phyloP scores from a whole-genome alignment of 306 rosid genomes.

The Gynostemma pentaphyllum region DNA sequence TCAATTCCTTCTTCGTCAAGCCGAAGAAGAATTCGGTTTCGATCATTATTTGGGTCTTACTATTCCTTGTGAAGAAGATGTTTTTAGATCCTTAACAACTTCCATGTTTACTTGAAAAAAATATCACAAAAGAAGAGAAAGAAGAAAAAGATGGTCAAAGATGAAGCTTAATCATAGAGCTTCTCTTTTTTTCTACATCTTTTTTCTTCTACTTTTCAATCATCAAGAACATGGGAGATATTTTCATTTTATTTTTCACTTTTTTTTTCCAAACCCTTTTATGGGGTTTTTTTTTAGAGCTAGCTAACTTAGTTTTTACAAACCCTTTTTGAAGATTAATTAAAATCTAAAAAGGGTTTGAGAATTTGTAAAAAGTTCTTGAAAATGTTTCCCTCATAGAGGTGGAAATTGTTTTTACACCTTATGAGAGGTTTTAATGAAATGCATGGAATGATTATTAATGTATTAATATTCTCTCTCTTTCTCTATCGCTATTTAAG shows the following conservation, averaged over 20 bases:
- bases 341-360: neutral
- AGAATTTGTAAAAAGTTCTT: neutral
- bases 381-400: slow-evolving; percentile 14
- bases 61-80: slow-evolving; percentile 88
- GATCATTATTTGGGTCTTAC: slow-evolving; percentile 92
- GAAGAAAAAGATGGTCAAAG: neutral
- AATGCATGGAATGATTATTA: neutral
- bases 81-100: slow-evolving; percentile 56
- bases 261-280: neutral
- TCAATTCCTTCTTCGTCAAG: slow-evolving; percentile 68
- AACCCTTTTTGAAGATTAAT: neutral
- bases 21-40: slow-evolving; percentile 91
- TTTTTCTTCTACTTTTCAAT: slow-evolving; percentile 21
- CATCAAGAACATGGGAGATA: too few relatives aligned
- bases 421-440: slow-evolving; percentile 20
- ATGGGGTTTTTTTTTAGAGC: neutral
- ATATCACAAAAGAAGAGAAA: neutral
- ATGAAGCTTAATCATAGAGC: neutral
- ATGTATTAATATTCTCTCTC: neutral
- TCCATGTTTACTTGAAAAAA: slow-evolving; percentile 28
- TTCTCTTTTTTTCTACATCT: slow-evolving; percentile 40
- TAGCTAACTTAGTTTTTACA: slow-evolving; percentile 3
- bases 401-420: slow-evolving; percentile 14
- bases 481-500: neutral
- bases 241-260: too few relatives aligned